Percentiles rank a stretch among this genome's conserved stretches.
phyloP scores from a whole-genome alignment of 140 eudicot species.

The Cichorium intybus region DNA sequence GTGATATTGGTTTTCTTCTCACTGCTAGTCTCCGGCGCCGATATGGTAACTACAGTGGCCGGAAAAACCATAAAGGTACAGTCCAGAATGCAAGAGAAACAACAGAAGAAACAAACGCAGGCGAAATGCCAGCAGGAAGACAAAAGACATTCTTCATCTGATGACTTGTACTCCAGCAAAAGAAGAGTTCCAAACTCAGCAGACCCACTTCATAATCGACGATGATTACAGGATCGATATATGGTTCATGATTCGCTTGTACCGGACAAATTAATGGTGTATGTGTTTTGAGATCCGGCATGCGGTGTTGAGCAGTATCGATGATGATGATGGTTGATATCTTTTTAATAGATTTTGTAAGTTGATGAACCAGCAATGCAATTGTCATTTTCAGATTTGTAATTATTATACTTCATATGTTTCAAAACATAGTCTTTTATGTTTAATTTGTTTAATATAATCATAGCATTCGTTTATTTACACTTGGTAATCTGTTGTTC shows the following conservation, averaged over 20 bases:
- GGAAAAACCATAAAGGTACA: background rate
- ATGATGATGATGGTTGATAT: background rate
- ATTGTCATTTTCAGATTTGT: background rate
- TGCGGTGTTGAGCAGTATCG: background rate
- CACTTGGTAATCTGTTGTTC: too few species aligned
- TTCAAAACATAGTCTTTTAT: background rate
- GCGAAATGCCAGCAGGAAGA: background rate
- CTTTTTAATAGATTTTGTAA: background rate
- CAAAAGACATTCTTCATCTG: background rate
- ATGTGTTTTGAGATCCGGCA: background rate
- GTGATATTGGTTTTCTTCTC: constrained; percentile 11
- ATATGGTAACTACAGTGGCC: background rate
- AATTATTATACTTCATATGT: background rate
- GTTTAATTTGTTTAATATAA: background rate
- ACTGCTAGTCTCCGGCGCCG: constrained; percentile 16
- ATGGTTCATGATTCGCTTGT: background rate
- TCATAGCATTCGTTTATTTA: too few species aligned
- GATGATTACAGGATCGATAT: background rate
- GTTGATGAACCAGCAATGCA: background rate
- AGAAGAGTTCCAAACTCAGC: constrained; percentile 43
- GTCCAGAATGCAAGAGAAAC: background rate
- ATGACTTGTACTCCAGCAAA: constrained; percentile 29
- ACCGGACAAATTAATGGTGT: background rate
- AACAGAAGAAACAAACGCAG: constrained; percentile 7
- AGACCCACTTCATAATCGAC: constrained; percentile 54